Evolutionary conservation across 768 basidiomycete species (phyloP), one percentile per base, ranked within the genome.

Genomic region (Grammothele lineata): DNA sequence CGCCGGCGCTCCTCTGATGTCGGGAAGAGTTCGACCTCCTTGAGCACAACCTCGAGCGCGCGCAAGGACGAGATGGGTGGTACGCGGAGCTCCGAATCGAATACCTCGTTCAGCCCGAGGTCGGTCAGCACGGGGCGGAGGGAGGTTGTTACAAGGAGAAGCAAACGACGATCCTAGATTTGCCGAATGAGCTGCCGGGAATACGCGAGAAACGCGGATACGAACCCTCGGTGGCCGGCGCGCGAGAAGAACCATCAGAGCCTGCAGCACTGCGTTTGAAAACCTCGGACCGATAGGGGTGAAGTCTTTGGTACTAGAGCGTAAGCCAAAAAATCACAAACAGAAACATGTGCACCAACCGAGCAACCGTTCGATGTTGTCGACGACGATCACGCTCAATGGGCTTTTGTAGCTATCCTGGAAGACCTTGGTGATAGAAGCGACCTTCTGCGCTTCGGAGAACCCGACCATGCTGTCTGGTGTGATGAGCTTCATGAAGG

Each of bases 401-500:
- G 95, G 94, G 73, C 91, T 93, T 77, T 98, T 99, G 68, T 97
- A 94, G 54, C 89, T 92, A 68, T 99, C 96, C 39, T 77, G 74
- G 66, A 99, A 99, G 26, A 92, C 79, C 68, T 94, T 98, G 62
- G 81, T 87, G 61, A 99, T 89, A 2, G 92, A 80, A 0, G 81
- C 73, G 36, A 99, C 85, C 70, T 99, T 98, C 65, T 93, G 91
- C 12, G 75, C 67, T 64, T 98, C 96, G n/a, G 84, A 81, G 66
- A 80, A 94, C 7, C 96, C 96, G 51, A 98, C 89, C 96, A 99
- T 99, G 57, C 77, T 84, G 60, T 97, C 96, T 0, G 96, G 92
- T 2, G 93, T 90, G 48, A 98, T 82, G 32, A 99, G 76, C 65
- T 99, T 98, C 73, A 99, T 95, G 73, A 99, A 99, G 0, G 96